Conservation (phyloP, 192 early-diverging fungal genomes). For the Gaertneriomyces sp. region DNA sequence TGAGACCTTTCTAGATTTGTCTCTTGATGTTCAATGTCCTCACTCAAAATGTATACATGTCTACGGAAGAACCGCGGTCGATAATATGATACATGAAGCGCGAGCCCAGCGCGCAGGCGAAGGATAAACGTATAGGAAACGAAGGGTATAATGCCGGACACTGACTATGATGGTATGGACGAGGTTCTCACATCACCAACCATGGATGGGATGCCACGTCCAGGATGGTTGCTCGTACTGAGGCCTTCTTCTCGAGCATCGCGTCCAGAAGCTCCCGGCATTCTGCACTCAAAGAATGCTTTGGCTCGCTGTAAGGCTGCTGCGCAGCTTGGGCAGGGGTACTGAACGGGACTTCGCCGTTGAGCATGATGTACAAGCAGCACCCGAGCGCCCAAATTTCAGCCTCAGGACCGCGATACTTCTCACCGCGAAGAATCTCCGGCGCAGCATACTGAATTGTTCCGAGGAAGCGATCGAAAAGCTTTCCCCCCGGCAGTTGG, state of each 20-base stretch:
- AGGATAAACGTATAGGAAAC: too few relatives aligned
- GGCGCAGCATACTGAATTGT: slow-evolving; percentile 54
- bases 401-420: slow-evolving; percentile 47
- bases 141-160: too few relatives aligned
- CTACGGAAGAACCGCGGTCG: too few relatives aligned
- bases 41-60: too few relatives aligned
- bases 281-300: slow-evolving; percentile 43
- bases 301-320: slow-evolving; percentile 32
- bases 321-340: slow-evolving; percentile 19
- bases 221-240: slow-evolving; percentile 55
- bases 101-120: too few relatives aligned
- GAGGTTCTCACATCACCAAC: slow-evolving; percentile 10
- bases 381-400: slow-evolving; percentile 61
- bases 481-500: slow-evolving; percentile 15
- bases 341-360: slow-evolving; percentile 49
- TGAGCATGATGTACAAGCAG: slow-evolving; percentile 56
- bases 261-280: slow-evolving; percentile 58
- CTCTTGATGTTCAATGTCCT: too few relatives aligned
- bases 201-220: slow-evolving; percentile 52
- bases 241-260: slow-evolving; percentile 63
- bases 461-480: slow-evolving; percentile 43
- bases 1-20: too few relatives aligned
- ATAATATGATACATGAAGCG: too few relatives aligned
- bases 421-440: slow-evolving; percentile 50
- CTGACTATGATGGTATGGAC: too few relatives aligned